Conservation (phyloP, 2,329 filamentous ascomycete genomes). For the Colletotrichum incanum region DNA sequence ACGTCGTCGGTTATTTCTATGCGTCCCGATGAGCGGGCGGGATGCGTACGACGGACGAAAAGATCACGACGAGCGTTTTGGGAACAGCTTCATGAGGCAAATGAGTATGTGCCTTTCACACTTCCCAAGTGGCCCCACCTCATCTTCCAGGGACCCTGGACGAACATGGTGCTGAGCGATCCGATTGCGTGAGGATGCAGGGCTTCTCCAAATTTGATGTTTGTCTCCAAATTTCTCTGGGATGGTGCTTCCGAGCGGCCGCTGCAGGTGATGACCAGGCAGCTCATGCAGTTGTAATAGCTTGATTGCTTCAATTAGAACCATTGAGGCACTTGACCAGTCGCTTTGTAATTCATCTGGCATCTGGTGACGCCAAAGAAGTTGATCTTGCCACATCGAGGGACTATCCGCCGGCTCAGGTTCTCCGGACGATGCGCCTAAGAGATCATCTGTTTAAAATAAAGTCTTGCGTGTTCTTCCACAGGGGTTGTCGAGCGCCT, state of each 20-base stretch:
- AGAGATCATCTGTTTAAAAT: conserved; percentile 24
- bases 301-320: not conserved
- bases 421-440: conserved; percentile 15
- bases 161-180: conserved; percentile 21
- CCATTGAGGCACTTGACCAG: not conserved
- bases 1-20: not conserved
- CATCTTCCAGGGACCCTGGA: conserved; percentile 17
- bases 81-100: conserved; percentile 15
- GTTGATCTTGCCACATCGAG: conserved; percentile 18
- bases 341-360: conserved; percentile 4
- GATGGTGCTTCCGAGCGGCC: conserved; percentile 12
- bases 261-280: conserved; percentile 18
- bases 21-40: not conserved
- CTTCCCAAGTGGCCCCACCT: conserved; percentile 5
- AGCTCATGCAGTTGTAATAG: conserved; percentile 7
- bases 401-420: conserved; percentile 5
- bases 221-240: conserved; percentile 29
- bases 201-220: conserved; percentile 31
- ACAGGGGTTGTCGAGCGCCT: not conserved
- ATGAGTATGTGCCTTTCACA: not conserved
- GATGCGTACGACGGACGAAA: conserved; percentile 14
- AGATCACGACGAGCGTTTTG: conserved; percentile 5
- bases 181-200: conserved; percentile 26
- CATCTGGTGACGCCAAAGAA: conserved; percentile 5
- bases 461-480: not conserved